Evolutionary conservation across 202 grass and related monocot species (phyloP), one percentile per base, ranked within the genome.

Genomic region (Hordeum pubiflorum): DNA sequence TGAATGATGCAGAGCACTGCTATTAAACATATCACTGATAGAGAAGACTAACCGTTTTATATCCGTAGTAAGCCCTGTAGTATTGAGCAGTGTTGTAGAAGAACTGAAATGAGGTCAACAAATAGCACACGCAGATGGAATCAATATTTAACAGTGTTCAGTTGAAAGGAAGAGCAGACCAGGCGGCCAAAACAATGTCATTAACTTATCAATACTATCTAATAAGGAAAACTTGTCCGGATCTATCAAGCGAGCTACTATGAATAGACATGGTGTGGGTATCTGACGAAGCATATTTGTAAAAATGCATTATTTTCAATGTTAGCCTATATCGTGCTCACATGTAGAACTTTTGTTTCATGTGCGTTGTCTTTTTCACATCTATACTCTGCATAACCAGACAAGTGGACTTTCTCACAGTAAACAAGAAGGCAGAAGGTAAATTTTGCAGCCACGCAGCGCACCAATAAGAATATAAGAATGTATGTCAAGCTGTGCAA

Each of bases 1-100:
- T 4, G 61, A 71, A 82, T 63, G 55, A 58, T 58, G 68, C 58
- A 65, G 15, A 83, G 46, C 7, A 63, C 63, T 77, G 10, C 40
- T 71, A 48, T 18, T 27, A 17, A 79, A 69, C 66, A 52, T 58
- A 37, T 40, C 9, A 41, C 55, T 64, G 58, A 56, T 18, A 76
- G 55, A 61, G 78, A 83, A 58, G 59, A 70, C 80, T 9, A 48
- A 93, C 88, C 72, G 83, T 93, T 81, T 93, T 91, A 83, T 93
- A 77, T 39, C 86, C 91, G 17, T 94, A 94, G 81, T 94, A 94
- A n/a, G 91, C 86, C 20, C 80, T 76, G 54, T 94, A 94, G 29
- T 94, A 94, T 83, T 84, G 91, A 80, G 91, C 88, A 82, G 88
- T 94, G 89, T 94, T 94, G 71, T 94, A 94, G 43, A 94, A 93